These are phyloP conservation scores for Schoenoplectus triqueter DNA, from an alignment of 202 grass and related monocot genomes.

Conservation along the genomic window DNA sequence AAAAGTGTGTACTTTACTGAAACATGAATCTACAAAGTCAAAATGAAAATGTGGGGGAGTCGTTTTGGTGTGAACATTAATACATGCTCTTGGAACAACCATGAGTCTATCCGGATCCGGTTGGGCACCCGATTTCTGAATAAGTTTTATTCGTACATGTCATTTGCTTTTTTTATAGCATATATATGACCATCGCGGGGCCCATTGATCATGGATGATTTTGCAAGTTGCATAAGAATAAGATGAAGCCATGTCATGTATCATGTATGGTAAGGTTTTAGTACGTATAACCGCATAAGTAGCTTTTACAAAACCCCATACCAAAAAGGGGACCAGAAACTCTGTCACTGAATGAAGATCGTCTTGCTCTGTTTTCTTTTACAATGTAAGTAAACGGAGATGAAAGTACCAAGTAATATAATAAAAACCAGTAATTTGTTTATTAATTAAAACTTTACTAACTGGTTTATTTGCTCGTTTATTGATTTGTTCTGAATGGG, in stretches of 20 bases:
- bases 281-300: neutral
- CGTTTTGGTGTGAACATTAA: slow-evolving; percentile 19
- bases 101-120: neutral
- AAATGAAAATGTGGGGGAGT: too few relatives aligned
- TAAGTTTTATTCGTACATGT: too few relatives aligned
- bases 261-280: neutral
- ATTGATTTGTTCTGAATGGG: too few relatives aligned
- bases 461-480: too few relatives aligned
- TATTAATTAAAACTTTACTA: too few relatives aligned
- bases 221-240: slow-evolving; percentile 7
- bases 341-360: neutral
- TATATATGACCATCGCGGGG: neutral
- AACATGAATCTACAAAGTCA: too few relatives aligned
- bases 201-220: neutral
- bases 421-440: too few relatives aligned
- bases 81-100: neutral
- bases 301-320: neutral
- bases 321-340: neutral
- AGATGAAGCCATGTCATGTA: neutral
- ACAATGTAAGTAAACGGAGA: too few relatives aligned
- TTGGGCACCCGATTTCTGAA: neutral
- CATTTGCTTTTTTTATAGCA: too few relatives aligned
- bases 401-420: too few relatives aligned
- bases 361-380: neutral
- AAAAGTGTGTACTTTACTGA: too few relatives aligned